Evolutionary conservation across 2,329 filamentous ascomycete species (phyloP).

Genomic region (Colletotrichum acutatum): DNA sequence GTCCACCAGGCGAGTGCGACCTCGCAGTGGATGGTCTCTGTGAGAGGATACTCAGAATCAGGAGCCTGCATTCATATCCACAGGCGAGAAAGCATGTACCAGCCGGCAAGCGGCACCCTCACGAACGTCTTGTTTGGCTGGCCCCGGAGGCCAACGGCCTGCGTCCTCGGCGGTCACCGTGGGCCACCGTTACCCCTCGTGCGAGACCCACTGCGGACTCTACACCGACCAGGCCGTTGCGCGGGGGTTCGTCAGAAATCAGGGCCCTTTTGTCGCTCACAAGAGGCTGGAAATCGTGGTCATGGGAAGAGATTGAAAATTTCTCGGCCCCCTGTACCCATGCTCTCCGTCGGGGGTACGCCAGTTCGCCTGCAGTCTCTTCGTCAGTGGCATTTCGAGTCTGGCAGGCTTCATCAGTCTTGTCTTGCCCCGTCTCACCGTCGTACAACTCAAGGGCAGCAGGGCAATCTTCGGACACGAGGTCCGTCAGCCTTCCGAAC

Average conservation of each 20-base stretch:
- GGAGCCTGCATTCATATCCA: constrained; percentile 11
- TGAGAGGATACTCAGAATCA: background rate
- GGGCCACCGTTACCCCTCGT: constrained; percentile 21
- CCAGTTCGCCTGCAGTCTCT: background rate
- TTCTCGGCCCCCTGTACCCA: background rate
- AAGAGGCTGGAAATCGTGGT: constrained; percentile 9
- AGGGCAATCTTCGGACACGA: background rate
- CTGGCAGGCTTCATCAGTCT: background rate
- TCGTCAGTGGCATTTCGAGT: background rate
- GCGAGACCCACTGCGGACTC: constrained; percentile 25
- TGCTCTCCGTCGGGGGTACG: constrained; percentile 7
- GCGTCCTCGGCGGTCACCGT: constrained; percentile 23
- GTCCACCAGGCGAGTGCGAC: constrained; percentile 14
- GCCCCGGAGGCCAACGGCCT: constrained; percentile 25
- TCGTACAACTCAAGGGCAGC: background rate
- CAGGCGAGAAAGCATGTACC: background rate
- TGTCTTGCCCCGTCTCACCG: background rate
- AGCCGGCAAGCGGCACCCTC: constrained; percentile 8
- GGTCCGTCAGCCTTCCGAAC: background rate
- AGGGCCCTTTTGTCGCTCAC: constrained; percentile 18
- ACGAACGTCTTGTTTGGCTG: background rate
- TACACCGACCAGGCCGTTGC: constrained; percentile 28
- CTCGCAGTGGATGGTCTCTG: background rate
- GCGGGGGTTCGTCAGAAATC: constrained; percentile 30
- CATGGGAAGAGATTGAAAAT: constrained; percentile 20